Evolutionary conservation across 306 rosid genomes (phyloP), one percentile per base, ranked within the genome.

Genomic region (Vigna hirtella): DNA sequence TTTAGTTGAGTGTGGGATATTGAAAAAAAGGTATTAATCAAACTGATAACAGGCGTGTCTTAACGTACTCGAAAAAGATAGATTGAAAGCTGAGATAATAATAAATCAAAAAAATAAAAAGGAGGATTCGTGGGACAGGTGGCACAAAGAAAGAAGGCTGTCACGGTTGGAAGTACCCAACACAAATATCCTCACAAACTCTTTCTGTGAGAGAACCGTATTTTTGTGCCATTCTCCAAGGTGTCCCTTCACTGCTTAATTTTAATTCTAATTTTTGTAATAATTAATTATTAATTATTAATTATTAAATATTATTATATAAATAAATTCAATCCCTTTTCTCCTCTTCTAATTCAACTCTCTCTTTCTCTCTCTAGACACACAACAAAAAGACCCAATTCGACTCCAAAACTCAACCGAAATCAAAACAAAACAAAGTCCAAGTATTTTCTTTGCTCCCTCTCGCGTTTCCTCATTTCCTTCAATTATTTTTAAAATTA

Each of bases 81-180:
- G 14, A 73, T 38, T 55, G 53, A 8, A 9, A 55, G 22, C 3
- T 0, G 24, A 49, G 2, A 45, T 45, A 45, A 12, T 45, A 45
- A 45, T 45, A 45, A 45, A 45, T 12, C 2, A 45, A 45, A 11
- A 42, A 42, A 72, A 18, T 34, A 16, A 66, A 58, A 69, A 17
- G 32, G 4, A 5, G 0, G 48, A 34, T 42, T 42, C 14, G 15
- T 0, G 12, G 55, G 73, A 78, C 88, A 82, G 72, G 79, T 82
- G 88, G 72, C 82, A 57, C 18, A 5, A 69, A n/a, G 42, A 74
- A 16, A 55, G 77, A 3, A 36, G 30, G 30, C 75, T 81, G 83
- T 81, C 72, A 85, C 59, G 70, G 15, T 63, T 15, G 66, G 15
- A 73, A 13, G 50, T 62, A 57, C 77, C 56, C 79, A 72, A 77